Evolutionary conservation across 768 basidiomycete genomes (phyloP).

Genomic region (Ramaria sp.): DNA sequence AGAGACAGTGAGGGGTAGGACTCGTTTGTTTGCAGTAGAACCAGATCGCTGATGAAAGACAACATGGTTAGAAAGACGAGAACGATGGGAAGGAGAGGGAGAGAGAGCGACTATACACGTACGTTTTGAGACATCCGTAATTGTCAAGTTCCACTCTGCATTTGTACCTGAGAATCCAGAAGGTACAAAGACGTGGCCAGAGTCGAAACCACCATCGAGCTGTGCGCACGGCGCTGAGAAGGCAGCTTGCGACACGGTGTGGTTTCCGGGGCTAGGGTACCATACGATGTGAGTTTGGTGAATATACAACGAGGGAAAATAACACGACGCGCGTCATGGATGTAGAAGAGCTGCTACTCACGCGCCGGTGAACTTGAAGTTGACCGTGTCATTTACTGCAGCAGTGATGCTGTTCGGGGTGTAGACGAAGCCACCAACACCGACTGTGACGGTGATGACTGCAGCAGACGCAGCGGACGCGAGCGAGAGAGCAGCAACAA

Average conservation of each 20-base stretch:
- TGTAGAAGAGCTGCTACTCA: too few species aligned
- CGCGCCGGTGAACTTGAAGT: conserved; percentile 39
- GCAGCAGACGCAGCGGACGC: neutral
- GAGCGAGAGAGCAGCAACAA: neutral
- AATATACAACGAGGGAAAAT: too few species aligned
- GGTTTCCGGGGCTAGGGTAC: conserved; percentile 34
- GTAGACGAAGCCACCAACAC: conserved; percentile 28
- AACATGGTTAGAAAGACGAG: too few species aligned
- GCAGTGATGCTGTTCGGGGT: conserved; percentile 32
- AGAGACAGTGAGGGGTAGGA: conserved; percentile 31
- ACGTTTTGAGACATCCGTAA: conserved; percentile 37
- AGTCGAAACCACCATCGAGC: conserved; percentile 38
- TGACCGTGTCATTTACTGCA: conserved; percentile 32
- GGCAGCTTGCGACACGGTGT: conserved; percentile 41
- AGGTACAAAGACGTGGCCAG: conserved; percentile 37
- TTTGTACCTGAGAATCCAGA: conserved; percentile 14
- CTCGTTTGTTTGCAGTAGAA: conserved; percentile 45
- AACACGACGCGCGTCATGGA: too few species aligned
- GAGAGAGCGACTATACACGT: too few species aligned
- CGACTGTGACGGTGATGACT: neutral
- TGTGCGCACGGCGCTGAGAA: conserved; percentile 36
- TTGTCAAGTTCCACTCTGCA: conserved; percentile 39
- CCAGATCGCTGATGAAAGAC: conserved; percentile 33
- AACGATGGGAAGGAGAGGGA: too few species aligned
- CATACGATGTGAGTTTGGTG: neutral